Evolutionary conservation across 345 rosid species (phyloP), one percentile per base, ranked within the genome.

Genomic region (Moricandia arvensis): DNA sequence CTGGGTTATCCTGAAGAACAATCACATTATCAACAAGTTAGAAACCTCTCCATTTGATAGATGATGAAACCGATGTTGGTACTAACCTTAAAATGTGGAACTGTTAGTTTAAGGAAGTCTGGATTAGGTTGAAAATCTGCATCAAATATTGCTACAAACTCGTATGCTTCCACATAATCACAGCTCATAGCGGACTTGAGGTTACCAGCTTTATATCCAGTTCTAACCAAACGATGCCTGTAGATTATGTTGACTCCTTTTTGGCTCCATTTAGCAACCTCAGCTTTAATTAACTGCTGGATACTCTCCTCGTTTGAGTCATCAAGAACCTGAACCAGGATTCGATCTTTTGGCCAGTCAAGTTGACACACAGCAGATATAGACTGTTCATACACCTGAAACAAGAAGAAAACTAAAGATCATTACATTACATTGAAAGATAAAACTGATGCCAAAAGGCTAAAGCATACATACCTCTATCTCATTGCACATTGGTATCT

Each of bases 401-500:
- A 80, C 30, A 66, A 71, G 54, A 57, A 60, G 59, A 58, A 51
- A 7, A 38, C 57, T 31, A 76, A 27, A 76, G 35, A 54, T 69
- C 35, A 62, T 38, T 29, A 68, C 35, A 62, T 38, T 29, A 68
- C 43, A 58, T 0, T 71, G 18, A 47, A n/a, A 57, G 7, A 66
- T 38, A 8, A 30, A 54, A 21, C 0, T 34, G 15, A 66, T 5
- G 17, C 59, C 21, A 30, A 24, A 1, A 21, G 24, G 24, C 24
- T 30, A 35, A 7, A 13, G 16, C 6, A 45, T n/a, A 41, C 67
- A 75, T 82, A 88, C 93, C 91, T 88, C 91, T 69, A 81, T 91
- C 77, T 91, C 97, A 45, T 90, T 90, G 66, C 91, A 87, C 93
- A 90, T 90, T 54, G 96, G 96, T 26, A 90, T 88, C 82, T 90